These are phyloP conservation scores for Clausena lansium DNA, from an alignment of 345 rosid genomes.

Conservation along the genomic window DNA sequence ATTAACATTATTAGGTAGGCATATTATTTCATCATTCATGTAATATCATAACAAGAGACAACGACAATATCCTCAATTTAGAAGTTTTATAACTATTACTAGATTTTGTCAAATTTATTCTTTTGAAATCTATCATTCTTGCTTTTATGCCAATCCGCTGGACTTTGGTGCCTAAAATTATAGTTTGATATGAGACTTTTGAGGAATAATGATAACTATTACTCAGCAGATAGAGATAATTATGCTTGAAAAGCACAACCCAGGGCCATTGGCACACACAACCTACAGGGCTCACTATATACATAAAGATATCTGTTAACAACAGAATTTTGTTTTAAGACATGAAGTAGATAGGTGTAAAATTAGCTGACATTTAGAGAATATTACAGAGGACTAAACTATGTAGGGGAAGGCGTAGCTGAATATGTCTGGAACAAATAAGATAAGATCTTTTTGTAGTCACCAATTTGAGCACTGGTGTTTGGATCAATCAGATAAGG, in stretches of 20 bases:
- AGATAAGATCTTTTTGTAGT: conserved; percentile 56
- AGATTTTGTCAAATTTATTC: too few species aligned
- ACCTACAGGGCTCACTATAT: background rate
- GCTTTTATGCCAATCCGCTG: too few species aligned
- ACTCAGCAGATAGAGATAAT: background rate
- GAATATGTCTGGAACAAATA: conserved; percentile 70
- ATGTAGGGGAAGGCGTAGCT: conserved; percentile 22
- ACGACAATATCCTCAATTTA: too few species aligned
- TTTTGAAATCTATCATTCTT: too few species aligned
- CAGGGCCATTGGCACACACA: background rate
- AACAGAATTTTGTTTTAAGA: background rate
- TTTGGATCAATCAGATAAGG: conserved; percentile 76
- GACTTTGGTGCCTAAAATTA: too few species aligned
- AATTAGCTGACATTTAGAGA: background rate
- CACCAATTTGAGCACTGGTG: conserved; percentile 57
- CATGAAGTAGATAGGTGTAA: background rate
- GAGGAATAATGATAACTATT: too few species aligned
- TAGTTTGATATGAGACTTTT: too few species aligned
- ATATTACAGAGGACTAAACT: conserved; percentile 7
- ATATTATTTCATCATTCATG: too few species aligned
- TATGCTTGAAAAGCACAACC: background rate
- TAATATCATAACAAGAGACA: too few species aligned
- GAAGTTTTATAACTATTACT: too few species aligned
- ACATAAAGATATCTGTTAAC: too few species aligned
- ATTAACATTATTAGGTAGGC: too few species aligned